Percentiles rank a stretch among this genome's conserved stretches.
These are phyloP conservation scores for Sicyos edulis DNA, from an alignment of 306 rosid genomes.

Conservation along the genomic window DNA sequence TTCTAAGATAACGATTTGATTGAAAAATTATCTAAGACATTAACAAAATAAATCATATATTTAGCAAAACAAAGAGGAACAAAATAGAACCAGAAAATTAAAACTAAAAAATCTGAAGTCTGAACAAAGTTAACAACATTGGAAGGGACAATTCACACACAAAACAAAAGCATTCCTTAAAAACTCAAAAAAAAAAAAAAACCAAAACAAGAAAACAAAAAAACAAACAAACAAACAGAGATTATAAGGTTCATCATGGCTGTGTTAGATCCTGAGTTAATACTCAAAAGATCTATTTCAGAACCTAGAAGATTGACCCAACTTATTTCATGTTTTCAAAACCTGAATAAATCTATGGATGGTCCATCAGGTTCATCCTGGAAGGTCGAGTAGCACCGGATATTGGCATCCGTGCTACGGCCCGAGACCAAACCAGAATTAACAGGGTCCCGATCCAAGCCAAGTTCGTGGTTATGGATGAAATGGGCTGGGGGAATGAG, in stretches of 20 bases:
- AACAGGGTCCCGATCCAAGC: too few relatives aligned
- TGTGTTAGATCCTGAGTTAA: too few relatives aligned
- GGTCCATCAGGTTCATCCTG: too few relatives aligned
- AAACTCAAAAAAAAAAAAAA: too few relatives aligned
- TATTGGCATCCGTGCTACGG: too few relatives aligned
- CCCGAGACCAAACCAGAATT: too few relatives aligned
- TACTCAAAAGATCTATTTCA: background rate
- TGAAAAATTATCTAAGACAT: too few relatives aligned
- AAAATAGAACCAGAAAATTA: background rate
- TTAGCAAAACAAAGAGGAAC: background rate
- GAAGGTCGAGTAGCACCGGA: too few relatives aligned
- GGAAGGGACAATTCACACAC: background rate
- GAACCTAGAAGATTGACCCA: slow-evolving; percentile 4
- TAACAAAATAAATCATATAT: too few relatives aligned
- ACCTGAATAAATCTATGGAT: slow-evolving; percentile 6
- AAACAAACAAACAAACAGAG: background rate
- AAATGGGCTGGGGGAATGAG: too few relatives aligned
- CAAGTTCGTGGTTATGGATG: too few relatives aligned
- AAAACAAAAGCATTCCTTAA: background rate
- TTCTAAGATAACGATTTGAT: too few relatives aligned
- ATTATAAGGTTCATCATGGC: background rate
- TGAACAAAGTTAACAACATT: slow-evolving; percentile 13
- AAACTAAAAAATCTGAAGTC: background rate
- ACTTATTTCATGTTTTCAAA: background rate
- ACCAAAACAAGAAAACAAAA: background rate